Evolutionary conservation across 2,329 filamentous ascomycete species (phyloP), one percentile per base, ranked within the genome.

Genomic region (Graphilbum ipis-grandicollis): DNA sequence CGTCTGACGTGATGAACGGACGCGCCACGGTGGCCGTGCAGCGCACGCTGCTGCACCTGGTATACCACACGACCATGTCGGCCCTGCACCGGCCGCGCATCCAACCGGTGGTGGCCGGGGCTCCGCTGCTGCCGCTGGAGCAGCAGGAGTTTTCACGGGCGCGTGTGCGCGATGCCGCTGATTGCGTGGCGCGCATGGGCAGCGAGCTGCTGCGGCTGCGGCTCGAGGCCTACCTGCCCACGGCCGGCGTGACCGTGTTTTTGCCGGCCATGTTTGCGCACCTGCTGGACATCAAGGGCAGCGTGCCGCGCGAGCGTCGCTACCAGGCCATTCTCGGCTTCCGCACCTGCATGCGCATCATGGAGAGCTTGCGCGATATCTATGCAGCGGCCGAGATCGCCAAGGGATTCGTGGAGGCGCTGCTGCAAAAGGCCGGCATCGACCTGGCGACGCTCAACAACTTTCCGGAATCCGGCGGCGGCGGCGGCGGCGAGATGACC

Each of bases 341-440:
- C 60, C 79, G 79, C 47, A 79, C 85, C 52, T 94, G 88, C 58
- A 93, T 94, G 83, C 71, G 77, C 33, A 84, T 93, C 41, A 80
- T 94, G 65, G 77, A 85, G 52, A 79, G 78, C 44, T 66, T 96
- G 15, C 75, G 85, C 28, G 84, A 93, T 50, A 82, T 85, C 22
- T 94, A 96, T 50, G 77, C 85, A 0, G 85, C 86, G 0, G 88
- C 88, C n/a, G 86, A 94, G 55, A 93, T 90, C 49, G 85, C 84
- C n/a, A 88, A 82, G 1, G 82, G 82, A 3, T 94, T 94, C 60
- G 66, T 94, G n/a, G 83, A 93, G 52, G 84, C 85, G 1, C 84
- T 85, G 1, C 79, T 93, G 43, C 76, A 81, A 43, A 92, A 93
- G 59, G 83, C 83, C 9, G 75, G 81, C 39, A 85, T 90, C 43